Percentiles rank a stretch among this genome's conserved stretches.
Evolutionary conservation across 352 stramenopile genomes (phyloP).

Genomic region (Phytopythium ostracodes): DNA sequence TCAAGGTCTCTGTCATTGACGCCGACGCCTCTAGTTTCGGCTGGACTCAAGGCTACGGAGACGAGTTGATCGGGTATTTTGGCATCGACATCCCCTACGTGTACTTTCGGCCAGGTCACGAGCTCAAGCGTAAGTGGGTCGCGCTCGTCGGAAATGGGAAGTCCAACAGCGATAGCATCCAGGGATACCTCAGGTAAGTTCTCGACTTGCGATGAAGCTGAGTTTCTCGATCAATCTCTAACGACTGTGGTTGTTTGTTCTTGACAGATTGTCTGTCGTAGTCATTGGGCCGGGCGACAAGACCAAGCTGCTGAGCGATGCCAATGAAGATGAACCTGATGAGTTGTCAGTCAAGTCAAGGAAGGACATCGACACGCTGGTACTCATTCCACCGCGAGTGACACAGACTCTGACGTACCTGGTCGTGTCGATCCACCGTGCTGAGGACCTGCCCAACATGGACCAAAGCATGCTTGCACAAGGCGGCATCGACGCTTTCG

Average conservation of each 20-base stretch:
- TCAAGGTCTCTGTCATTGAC: slow-evolving; percentile 85
- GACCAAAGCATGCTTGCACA: slow-evolving; percentile 61
- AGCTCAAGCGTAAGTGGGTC: slow-evolving; percentile 89
- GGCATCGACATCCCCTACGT: slow-evolving; percentile 81
- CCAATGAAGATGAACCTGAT: slow-evolving; percentile 33
- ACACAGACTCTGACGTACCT: slow-evolving; percentile 68
- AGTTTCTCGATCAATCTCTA: slow-evolving; percentile 7
- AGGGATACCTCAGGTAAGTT: slow-evolving; percentile 85
- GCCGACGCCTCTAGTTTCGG: slow-evolving; percentile 41
- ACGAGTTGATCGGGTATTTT: slow-evolving; percentile 86
- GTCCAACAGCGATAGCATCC: slow-evolving; percentile 79
- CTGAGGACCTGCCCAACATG: slow-evolving; percentile 82
- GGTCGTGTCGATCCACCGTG: slow-evolving; percentile 73
- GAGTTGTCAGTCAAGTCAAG: slow-evolving; percentile 39
- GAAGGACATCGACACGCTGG: slow-evolving; percentile 73
- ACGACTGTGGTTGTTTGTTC: not conserved
- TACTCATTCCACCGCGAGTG: slow-evolving; percentile 77
- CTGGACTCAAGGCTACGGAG: slow-evolving; percentile 21
- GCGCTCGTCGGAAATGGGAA: slow-evolving; percentile 72
- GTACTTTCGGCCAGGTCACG: slow-evolving; percentile 83
- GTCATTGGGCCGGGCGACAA: slow-evolving; percentile 85
- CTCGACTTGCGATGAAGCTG: not conserved
- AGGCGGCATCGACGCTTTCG: slow-evolving; percentile 81
- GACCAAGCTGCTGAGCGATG: slow-evolving; percentile 53
- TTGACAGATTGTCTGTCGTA: slow-evolving; percentile 69